Conservation (phyloP, 2,329 filamentous ascomycete genomes). For the Neurospora sp. region DNA sequence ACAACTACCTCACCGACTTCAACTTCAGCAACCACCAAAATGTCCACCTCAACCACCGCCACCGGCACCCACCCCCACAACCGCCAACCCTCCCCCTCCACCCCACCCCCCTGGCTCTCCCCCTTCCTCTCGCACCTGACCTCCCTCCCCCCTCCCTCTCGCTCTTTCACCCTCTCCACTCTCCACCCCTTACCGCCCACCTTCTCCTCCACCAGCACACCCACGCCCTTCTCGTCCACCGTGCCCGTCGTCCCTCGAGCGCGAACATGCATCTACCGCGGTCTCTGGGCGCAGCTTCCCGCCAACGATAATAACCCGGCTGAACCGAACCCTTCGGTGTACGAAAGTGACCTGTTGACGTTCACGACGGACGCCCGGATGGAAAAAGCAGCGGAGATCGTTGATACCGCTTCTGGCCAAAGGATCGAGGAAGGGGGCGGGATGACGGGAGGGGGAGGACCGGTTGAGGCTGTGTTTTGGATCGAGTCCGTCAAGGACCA, state of each 20-base stretch:
- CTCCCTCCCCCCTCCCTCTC: conserved; percentile 32
- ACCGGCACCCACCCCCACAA: background rate
- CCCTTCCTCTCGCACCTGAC: conserved; percentile 41
- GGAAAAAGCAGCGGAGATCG: conserved; percentile 70
- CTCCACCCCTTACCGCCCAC: conserved; percentile 28
- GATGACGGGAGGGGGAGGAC: conserved; percentile 53
- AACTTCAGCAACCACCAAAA: background rate
- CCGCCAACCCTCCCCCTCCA: background rate
- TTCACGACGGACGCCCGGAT: conserved; percentile 86
- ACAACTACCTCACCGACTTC: background rate
- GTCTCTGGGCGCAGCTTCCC: conserved; percentile 69
- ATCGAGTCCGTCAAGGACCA: conserved; percentile 28
- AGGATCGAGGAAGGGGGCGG: conserved; percentile 35
- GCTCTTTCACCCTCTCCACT: conserved; percentile 40
- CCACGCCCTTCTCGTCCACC: conserved; percentile 26
- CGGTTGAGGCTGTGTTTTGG: conserved; percentile 83
- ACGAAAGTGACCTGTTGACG: conserved; percentile 67
- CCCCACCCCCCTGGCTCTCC: conserved; percentile 43
- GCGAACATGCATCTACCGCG: conserved; percentile 75
- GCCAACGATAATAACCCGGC: conserved; percentile 65
- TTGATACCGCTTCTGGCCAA: conserved; percentile 34
- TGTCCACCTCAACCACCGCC: background rate
- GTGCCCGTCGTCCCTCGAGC: conserved; percentile 45
- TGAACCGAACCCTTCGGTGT: conserved; percentile 57
- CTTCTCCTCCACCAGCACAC: conserved; percentile 2